These are phyloP conservation scores for Bremia lactucae DNA, from an alignment of 352 stramenopile genomes.

Conservation along the genomic window DNA sequence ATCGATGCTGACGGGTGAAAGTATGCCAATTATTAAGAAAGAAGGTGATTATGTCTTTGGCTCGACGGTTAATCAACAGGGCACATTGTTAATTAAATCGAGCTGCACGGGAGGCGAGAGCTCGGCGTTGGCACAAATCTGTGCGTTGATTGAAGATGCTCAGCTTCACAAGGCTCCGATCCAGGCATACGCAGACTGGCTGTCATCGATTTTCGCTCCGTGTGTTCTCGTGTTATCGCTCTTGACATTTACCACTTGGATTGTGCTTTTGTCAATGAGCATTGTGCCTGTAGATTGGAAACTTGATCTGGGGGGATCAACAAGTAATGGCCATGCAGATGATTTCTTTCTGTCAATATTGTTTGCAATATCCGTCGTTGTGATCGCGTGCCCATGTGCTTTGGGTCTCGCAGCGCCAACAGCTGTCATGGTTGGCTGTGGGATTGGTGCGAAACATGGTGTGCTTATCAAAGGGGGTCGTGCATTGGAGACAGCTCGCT, in stretches of 20 bases:
- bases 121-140: slow-evolving; percentile 63
- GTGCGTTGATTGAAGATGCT: slow-evolving; percentile 78
- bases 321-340: slow-evolving; percentile 40
- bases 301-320: slow-evolving; percentile 18
- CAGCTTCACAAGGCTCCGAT: slow-evolving; percentile 84
- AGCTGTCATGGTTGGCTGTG: slow-evolving; percentile 83
- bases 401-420: slow-evolving; percentile 76
- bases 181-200: slow-evolving; percentile 64
- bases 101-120: slow-evolving; percentile 63
- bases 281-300: slow-evolving; percentile 12
- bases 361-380: slow-evolving; percentile 82
- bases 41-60: slow-evolving; percentile 75
- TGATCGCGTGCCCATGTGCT: slow-evolving; percentile 82
- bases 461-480: slow-evolving; percentile 85
- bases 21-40: slow-evolving; percentile 78
- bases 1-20: slow-evolving; percentile 81
- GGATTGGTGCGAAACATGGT: slow-evolving; percentile 77
- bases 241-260: slow-evolving; percentile 13
- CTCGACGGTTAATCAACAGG: slow-evolving; percentile 76
- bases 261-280: slow-evolving; percentile 5
- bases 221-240: slow-evolving; percentile 10
- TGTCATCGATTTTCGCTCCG: slow-evolving; percentile 23
- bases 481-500: slow-evolving; percentile 67
- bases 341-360: slow-evolving; percentile 65
- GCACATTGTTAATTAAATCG: slow-evolving; percentile 77